Percentiles rank a stretch among this genome's conserved stretches.
Evolutionary conservation across 208 protist species (phyloP).

Genomic region (Wallacemonas sp.): DNA sequence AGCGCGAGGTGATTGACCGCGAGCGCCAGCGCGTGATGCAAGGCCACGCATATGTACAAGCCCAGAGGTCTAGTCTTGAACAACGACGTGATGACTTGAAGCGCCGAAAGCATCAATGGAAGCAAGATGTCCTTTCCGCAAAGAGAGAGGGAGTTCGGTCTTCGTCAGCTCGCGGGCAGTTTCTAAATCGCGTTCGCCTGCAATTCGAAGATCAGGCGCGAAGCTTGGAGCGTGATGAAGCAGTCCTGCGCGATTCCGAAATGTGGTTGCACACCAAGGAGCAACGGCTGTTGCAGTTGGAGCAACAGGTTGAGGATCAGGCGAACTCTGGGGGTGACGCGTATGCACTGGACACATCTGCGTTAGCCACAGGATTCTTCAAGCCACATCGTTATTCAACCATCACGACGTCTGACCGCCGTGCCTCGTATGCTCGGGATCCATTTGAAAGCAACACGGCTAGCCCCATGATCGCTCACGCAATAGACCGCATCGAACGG

Average conservation of each 20-base stretch:
- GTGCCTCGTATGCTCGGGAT: not conserved
- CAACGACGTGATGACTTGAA: constrained; percentile 58
- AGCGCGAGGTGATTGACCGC: constrained; percentile 45
- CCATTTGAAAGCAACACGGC: constrained; percentile 20
- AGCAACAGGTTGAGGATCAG: constrained; percentile 67
- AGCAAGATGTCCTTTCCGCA: constrained; percentile 70
- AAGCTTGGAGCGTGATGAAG: constrained; percentile 61
- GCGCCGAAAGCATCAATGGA: constrained; percentile 66
- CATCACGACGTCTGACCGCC: not conserved
- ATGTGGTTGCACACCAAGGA: constrained; percentile 78
- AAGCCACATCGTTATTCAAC: constrained; percentile 26
- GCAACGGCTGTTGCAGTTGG: constrained; percentile 53
- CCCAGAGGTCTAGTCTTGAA: constrained; percentile 53
- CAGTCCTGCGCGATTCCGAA: constrained; percentile 66
- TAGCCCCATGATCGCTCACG: constrained; percentile 47
- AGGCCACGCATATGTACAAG: constrained; percentile 46
- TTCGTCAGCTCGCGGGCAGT: constrained; percentile 63
- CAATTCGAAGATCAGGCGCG: constrained; percentile 63
- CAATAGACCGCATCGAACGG: constrained; percentile 61
- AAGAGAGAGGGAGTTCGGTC: constrained; percentile 71
- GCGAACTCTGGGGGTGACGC: constrained; percentile 26
- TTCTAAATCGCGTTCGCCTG: constrained; percentile 60
- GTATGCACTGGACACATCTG: constrained; percentile 39
- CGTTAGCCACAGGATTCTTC: constrained; percentile 58
- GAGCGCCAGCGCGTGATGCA: constrained; percentile 56